Percentiles rank a stretch among this genome's conserved stretches.
phyloP scores from a whole-genome alignment of 768 basidiomycete genomes.

The Jaapia argillacea region DNA sequence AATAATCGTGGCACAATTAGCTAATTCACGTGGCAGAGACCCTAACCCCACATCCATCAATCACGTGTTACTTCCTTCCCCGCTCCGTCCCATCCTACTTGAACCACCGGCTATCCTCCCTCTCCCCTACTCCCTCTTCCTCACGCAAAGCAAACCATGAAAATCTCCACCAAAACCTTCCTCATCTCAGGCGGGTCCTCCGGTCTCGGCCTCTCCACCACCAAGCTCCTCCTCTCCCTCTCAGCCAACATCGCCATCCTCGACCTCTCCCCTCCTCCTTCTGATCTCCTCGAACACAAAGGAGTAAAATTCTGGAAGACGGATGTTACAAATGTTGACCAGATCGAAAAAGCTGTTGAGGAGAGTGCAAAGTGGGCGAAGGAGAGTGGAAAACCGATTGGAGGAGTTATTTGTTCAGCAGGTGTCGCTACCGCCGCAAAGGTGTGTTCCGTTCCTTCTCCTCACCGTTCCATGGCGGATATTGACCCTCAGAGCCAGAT shows the following conservation, averaged over 20 bases:
- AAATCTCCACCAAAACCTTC: slow-evolving; percentile 37
- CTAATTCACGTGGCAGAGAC: too few species aligned
- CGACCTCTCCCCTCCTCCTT: slow-evolving; percentile 33
- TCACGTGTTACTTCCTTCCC: too few species aligned
- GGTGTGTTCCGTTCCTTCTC: slow-evolving; percentile 6
- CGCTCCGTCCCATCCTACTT: too few species aligned
- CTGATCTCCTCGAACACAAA: slow-evolving; percentile 5
- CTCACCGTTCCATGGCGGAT: background rate
- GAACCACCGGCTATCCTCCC: too few species aligned
- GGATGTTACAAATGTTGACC: slow-evolving; percentile 17
- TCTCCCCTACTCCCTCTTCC: too few species aligned
- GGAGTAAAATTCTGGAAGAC: slow-evolving; percentile 10
- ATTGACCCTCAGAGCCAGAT: slow-evolving; percentile 21
- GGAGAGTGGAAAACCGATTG: slow-evolving; percentile 33
- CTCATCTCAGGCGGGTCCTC: slow-evolving; percentile 54
- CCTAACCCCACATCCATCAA: too few species aligned
- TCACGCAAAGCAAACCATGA: too few species aligned
- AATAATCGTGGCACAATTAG: too few species aligned
- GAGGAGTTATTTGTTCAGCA: slow-evolving; percentile 51
- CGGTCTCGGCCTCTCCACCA: slow-evolving; percentile 47
- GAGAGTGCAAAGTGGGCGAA: slow-evolving; percentile 12
- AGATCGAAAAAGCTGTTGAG: slow-evolving; percentile 15
- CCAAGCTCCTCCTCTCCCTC: slow-evolving; percentile 28
- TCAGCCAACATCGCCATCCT: slow-evolving; percentile 39
- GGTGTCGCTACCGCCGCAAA: slow-evolving; percentile 33